Evolutionary conservation across 1,284 basidiomycete species (phyloP).

Genomic region (Vanrija humicola): DNA sequence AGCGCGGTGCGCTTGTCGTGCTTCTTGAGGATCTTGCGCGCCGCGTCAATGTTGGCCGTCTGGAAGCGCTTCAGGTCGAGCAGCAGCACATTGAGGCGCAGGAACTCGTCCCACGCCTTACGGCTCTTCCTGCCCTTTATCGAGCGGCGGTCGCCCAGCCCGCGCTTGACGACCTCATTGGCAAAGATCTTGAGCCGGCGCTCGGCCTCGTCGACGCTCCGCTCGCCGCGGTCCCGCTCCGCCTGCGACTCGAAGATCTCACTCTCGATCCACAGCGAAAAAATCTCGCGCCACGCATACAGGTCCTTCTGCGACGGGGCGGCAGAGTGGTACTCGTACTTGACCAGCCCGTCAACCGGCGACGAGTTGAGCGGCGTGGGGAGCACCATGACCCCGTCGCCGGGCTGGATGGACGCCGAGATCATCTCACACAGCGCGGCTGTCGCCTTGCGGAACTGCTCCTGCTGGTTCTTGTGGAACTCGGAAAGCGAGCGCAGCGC

Average conservation of each 20-base stretch:
- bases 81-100: constrained; percentile 75
- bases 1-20: constrained; percentile 73
- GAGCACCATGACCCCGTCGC: constrained; percentile 20
- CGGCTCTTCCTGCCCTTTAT: constrained; percentile 63
- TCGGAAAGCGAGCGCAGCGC: constrained; percentile 66
- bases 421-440: constrained; percentile 60
- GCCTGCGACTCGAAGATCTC: constrained; percentile 78
- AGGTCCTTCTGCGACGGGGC: constrained; percentile 57
- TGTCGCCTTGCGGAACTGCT: constrained; percentile 63
- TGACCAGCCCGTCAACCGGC: background rate
- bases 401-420: constrained; percentile 59
- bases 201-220: constrained; percentile 69
- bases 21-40: constrained; percentile 88
- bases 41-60: constrained; percentile 80
- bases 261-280: constrained; percentile 78
- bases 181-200: constrained; percentile 66
- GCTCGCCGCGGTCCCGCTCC: constrained; percentile 72
- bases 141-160: constrained; percentile 58
- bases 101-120: constrained; percentile 69
- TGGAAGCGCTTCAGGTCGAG: constrained; percentile 87
- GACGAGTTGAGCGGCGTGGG: constrained; percentile 24
- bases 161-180: constrained; percentile 61
- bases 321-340: constrained; percentile 1
- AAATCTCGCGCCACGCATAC: constrained; percentile 90
- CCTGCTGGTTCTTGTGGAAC: constrained; percentile 62